Percentiles rank a stretch among this genome's conserved stretches.
phyloP scores from a whole-genome alignment of 2,329 filamentous ascomycete genomes.

The Tolypocladium paradoxum region DNA sequence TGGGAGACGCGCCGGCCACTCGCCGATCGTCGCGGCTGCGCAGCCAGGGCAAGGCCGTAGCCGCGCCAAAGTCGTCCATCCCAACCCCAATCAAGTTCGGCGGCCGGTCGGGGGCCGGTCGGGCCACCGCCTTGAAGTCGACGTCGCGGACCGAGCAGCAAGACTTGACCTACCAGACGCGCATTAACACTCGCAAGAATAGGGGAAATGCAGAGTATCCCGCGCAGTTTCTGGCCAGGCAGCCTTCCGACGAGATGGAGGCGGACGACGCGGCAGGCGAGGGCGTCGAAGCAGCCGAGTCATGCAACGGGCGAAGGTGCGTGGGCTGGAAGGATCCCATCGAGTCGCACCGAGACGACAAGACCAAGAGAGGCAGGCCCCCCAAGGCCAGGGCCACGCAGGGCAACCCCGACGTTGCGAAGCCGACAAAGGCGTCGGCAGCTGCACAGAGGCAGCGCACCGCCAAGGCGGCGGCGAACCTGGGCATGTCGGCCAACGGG shows the following conservation, averaged over 20 bases:
- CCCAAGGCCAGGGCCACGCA: slow-evolving; percentile 12
- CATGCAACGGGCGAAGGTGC: slow-evolving; percentile 13
- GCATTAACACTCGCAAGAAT: slow-evolving; percentile 23
- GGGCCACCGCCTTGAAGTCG: slow-evolving; percentile 11
- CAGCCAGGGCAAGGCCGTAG: slow-evolving; percentile 6
- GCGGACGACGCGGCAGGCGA: slow-evolving; percentile 8
- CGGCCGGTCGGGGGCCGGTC: slow-evolving; percentile 8
- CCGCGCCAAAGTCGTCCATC: slow-evolving; percentile 19
- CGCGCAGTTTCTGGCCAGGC: slow-evolving; percentile 20
- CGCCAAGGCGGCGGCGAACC: slow-evolving; percentile 17
- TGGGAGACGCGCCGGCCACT: slow-evolving; percentile 7
- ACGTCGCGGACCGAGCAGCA: slow-evolving; percentile 17
- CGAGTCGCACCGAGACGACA: slow-evolving; percentile 14
- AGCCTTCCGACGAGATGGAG: neutral
- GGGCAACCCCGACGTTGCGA: slow-evolving; percentile 17
- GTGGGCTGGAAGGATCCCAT: slow-evolving; percentile 25
- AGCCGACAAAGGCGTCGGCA: slow-evolving; percentile 11
- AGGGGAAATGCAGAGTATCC: slow-evolving; percentile 24
- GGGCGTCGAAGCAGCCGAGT: neutral
- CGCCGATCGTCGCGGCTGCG: slow-evolving; percentile 24
- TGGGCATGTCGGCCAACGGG: slow-evolving; percentile 23
- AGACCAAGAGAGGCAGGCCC: slow-evolving; percentile 12
- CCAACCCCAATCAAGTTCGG: slow-evolving; percentile 23
- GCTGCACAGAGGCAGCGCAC: slow-evolving; percentile 14
- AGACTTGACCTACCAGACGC: slow-evolving; percentile 21